phyloP scores from a whole-genome alignment of 805 yeast species.

The Yamadazyma philogaea region DNA sequence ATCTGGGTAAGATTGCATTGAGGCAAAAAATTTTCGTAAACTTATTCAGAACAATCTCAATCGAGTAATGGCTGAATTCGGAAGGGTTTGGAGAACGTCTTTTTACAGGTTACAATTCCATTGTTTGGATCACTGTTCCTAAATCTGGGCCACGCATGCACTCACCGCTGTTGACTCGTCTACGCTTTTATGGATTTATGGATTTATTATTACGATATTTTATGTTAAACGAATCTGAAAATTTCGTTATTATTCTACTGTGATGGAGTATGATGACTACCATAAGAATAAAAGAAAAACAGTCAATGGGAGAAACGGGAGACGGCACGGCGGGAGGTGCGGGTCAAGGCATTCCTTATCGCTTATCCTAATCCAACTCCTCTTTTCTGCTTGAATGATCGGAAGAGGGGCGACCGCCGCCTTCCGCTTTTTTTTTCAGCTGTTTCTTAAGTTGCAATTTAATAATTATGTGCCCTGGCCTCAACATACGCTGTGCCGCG shows the following conservation, averaged over 20 bases:
- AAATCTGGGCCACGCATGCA: background rate
- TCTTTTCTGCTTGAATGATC: too few relatives aligned
- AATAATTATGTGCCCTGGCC: background rate
- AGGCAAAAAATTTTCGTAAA: constrained; percentile 10
- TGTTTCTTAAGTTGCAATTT: too few relatives aligned
- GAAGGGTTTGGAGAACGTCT: background rate
- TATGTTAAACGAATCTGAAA: too few relatives aligned
- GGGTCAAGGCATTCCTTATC: too few relatives aligned
- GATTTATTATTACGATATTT: background rate
- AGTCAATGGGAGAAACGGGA: too few relatives aligned
- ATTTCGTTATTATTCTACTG: too few relatives aligned
- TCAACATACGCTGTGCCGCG: background rate
- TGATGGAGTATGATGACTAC: background rate
- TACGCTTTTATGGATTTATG: background rate
- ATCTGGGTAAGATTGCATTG: constrained; percentile 8
- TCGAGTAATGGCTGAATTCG: background rate
- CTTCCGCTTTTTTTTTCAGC: background rate
- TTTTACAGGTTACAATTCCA: background rate
- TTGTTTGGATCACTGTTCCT: background rate
- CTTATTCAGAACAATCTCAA: background rate
- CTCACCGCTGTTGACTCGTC: background rate
- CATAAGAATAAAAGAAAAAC: background rate
- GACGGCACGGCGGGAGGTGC: too few relatives aligned
- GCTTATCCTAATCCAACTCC: too few relatives aligned
- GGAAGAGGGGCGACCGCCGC: too few relatives aligned